Percentiles rank a stretch among this genome's conserved stretches.
These are phyloP conservation scores for Crucibulum laeve DNA, from an alignment of 768 basidiomycete genomes.

Conservation along the genomic window DNA sequence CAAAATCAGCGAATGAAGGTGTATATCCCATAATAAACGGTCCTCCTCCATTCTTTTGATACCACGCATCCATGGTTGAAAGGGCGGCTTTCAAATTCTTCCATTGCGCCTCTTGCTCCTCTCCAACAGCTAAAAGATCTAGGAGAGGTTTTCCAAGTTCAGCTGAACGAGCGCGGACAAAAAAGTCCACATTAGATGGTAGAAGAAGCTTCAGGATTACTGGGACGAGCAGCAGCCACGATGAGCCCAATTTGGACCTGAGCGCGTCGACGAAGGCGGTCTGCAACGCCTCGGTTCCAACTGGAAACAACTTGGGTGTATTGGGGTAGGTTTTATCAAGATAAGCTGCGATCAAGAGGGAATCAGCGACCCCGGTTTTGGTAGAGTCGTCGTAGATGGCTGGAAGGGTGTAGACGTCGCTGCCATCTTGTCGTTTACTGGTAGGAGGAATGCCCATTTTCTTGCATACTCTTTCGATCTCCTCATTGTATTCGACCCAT, in stretches of 20 bases:
- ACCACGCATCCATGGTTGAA: constrained; percentile 21
- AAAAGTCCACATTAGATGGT: constrained; percentile 21
- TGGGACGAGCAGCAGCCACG: constrained; percentile 16
- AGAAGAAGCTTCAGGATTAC: constrained; percentile 13
- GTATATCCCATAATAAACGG: constrained; percentile 32
- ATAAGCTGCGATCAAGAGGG: constrained; percentile 42
- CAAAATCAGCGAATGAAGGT: constrained; percentile 36
- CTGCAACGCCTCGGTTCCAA: constrained; percentile 32
- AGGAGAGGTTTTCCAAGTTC: constrained; percentile 30
- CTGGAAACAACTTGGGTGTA: constrained; percentile 32
- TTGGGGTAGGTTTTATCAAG: constrained; percentile 46
- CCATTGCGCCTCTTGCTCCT: constrained; percentile 30
- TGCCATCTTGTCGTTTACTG: constrained; percentile 20
- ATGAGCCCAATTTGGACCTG: constrained; percentile 8
- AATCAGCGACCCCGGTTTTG: constrained; percentile 32
- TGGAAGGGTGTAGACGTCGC: constrained; percentile 40
- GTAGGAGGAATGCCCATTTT: constrained; percentile 34
- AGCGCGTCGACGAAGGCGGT: constrained; percentile 26
- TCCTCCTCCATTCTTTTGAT: constrained; percentile 20
- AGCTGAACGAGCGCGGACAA: constrained; percentile 27
- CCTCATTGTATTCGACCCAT: constrained; percentile 52
- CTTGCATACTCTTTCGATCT: constrained; percentile 29
- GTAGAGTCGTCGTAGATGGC: constrained; percentile 44
- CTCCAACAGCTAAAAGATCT: constrained; percentile 24
- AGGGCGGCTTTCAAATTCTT: constrained; percentile 27